A percentile compares a stretch with the other conserved stretches of the same genome.
phyloP scores from a whole-genome alignment of 768 basidiomycete genomes.

The Psilocybe cubensis region DNA sequence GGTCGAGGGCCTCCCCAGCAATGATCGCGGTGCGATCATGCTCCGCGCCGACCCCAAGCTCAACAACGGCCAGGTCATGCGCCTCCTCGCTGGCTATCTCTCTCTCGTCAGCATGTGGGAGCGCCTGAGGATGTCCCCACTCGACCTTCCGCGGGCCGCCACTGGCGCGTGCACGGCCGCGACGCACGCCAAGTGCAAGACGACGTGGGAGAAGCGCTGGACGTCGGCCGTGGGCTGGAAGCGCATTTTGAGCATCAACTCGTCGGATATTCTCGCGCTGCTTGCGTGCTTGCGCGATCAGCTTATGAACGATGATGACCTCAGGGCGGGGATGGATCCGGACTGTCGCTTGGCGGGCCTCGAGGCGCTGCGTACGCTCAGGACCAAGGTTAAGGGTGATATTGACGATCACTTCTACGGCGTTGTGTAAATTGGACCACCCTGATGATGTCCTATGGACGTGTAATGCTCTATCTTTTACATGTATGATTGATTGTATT shows the following conservation, averaged over 20 bases:
- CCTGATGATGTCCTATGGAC: neutral
- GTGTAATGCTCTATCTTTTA: neutral
- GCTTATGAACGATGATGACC: slow-evolving; percentile 35
- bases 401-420: slow-evolving; percentile 32
- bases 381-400: slow-evolving; percentile 21
- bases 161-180: slow-evolving; percentile 22
- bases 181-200: slow-evolving; percentile 29
- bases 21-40: slow-evolving; percentile 30
- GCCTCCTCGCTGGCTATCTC: slow-evolving; percentile 38
- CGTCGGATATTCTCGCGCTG: slow-evolving; percentile 35
- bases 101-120: slow-evolving; percentile 42
- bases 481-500: too few relatives aligned
- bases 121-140: slow-evolving; percentile 30
- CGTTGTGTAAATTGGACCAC: slow-evolving; percentile 9
- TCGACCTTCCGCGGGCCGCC: slow-evolving; percentile 20
- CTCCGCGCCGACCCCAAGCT: slow-evolving; percentile 40
- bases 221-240: slow-evolving; percentile 32
- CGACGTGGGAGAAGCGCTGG: slow-evolving; percentile 39
- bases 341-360: slow-evolving; percentile 38
- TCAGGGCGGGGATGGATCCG: slow-evolving; percentile 26
- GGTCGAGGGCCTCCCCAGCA: slow-evolving; percentile 29
- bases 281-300: slow-evolving; percentile 34
- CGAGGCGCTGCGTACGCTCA: slow-evolving; percentile 23
- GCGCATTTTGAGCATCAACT: slow-evolving; percentile 31
- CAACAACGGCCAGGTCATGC: slow-evolving; percentile 37